Base-by-base conservation (phyloP, 2,329 filamentous ascomycete genomes). In the Alternaria conjuncta region DNA sequence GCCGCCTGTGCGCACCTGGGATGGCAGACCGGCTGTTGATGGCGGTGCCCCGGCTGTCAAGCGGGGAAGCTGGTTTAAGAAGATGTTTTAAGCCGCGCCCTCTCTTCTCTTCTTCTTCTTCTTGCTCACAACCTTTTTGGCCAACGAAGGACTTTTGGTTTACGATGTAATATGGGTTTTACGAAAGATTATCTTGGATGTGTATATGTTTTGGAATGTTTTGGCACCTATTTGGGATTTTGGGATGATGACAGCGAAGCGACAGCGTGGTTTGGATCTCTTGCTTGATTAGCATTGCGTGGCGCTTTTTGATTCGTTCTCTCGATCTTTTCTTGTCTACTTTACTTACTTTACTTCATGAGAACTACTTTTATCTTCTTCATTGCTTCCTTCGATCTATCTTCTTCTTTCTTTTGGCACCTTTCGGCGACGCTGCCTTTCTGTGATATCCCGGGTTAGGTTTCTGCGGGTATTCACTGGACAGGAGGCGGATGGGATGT, bases 21-120 rank as follows among this genome's bases (percentile, higher is more conserved):
- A 83, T 71, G 81, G 78, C 12, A 67, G 81, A 60, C 80, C 80
- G 6, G 79, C 77, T 15, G 69, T 74, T 18, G 75, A 72, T 4
- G 68, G 67, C 32, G 60, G 61, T 23, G 65, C 51, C 45, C 68
- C 68, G 23, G 67, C 74, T 30, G 77, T 74, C n/a, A 82, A 82
- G 74, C 76, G 80, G 60, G 77, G 76, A 11, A 83, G 82, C 64
- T 84, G 82, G 82, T 79, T 84, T 36, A 84, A 84, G 80, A 84
- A 84, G 78, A 80, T 84, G 12, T 69, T 75, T 43, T 75, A 51
- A 55, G 9, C 36, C 21, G n/a, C 32, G 41, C 30, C 44, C 55
- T 46, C n/a, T 49, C 30, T 18, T 43, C 20, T 32, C 28, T 30
- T 30, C 5, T 5, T 15, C 6, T 49, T 41, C 12, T 28, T 55